Conservation (phyloP, 2,329 filamentous ascomycete genomes). For the Aspergillus sclerotialis region DNA sequence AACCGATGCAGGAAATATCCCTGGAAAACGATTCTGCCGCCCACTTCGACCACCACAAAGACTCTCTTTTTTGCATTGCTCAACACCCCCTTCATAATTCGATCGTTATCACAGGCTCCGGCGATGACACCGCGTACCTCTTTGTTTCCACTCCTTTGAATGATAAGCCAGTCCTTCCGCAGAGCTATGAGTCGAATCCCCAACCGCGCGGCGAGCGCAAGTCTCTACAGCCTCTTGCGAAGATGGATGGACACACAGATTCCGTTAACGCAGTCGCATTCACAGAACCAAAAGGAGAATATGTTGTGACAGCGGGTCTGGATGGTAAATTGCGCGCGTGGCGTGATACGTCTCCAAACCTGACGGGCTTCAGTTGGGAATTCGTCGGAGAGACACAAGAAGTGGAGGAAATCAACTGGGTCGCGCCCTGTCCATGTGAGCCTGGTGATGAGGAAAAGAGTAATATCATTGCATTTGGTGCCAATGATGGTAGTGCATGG, state of each 20-base stretch:
- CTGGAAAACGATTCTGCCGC: slow-evolving; percentile 89
- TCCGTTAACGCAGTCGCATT: slow-evolving; percentile 83
- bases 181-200: slow-evolving; percentile 65
- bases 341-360: slow-evolving; percentile 43
- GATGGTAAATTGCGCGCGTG: slow-evolving; percentile 76
- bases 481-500: slow-evolving; percentile 89
- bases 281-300: slow-evolving; percentile 74
- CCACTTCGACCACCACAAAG: slow-evolving; percentile 84
- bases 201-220: slow-evolving; percentile 52
- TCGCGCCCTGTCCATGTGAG: slow-evolving; percentile 65
- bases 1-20: slow-evolving; percentile 61
- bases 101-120: slow-evolving; percentile 81
- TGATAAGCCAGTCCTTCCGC: slow-evolving; percentile 62
- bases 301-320: slow-evolving; percentile 76
- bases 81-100: slow-evolving; percentile 75
- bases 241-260: slow-evolving; percentile 84
- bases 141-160: slow-evolving; percentile 63
- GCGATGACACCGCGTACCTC: slow-evolving; percentile 79
- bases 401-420: slow-evolving; percentile 93
- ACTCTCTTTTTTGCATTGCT: slow-evolving; percentile 91
- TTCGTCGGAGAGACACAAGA: slow-evolving; percentile 76
- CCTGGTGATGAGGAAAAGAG: slow-evolving; percentile 47
- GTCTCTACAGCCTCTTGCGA: slow-evolving; percentile 59
- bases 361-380: slow-evolving; percentile 50
- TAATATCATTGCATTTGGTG: slow-evolving; percentile 81